Evolutionary conservation across 345 rosid species (phyloP).

Genomic region (Euclidium syriacum): DNA sequence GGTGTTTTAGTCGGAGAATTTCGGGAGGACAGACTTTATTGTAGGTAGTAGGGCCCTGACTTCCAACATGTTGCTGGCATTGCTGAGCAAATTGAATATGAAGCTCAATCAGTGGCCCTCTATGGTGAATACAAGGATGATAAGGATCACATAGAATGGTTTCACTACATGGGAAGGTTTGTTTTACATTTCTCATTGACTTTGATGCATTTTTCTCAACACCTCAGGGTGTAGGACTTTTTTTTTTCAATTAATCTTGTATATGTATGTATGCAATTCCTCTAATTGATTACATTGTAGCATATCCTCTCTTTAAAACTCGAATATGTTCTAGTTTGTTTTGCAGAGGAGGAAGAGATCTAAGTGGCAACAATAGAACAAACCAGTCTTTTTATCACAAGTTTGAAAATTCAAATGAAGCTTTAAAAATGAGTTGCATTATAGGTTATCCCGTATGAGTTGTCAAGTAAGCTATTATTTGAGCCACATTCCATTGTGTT

Average conservation of each 20-base stretch:
- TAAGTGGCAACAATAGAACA: conserved; percentile 70
- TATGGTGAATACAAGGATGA: conserved; percentile 79
- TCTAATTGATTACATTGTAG: conserved; percentile 38
- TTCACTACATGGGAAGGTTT: conserved; percentile 27
- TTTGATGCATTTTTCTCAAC: background rate
- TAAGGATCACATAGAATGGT: conserved; percentile 68
- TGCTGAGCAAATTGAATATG: conserved; percentile 63
- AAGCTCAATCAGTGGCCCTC: conserved; percentile 73
- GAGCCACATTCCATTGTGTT: background rate
- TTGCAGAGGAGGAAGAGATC: too few species aligned
- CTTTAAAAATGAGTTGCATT: conserved; percentile 62
- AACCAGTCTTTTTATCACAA: conserved; percentile 76
- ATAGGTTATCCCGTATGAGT: conserved; percentile 82
- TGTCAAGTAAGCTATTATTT: conserved; percentile 43
- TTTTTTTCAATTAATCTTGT: background rate
- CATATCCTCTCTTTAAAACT: background rate
- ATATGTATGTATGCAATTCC: background rate
- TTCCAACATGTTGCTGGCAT: conserved; percentile 66
- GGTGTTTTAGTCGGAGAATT: conserved; percentile 67
- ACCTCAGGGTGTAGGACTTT: background rate
- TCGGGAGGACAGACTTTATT: conserved; percentile 65
- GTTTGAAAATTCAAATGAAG: conserved; percentile 52
- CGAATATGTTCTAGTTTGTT: background rate
- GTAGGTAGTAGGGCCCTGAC: conserved; percentile 77
- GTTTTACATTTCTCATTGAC: background rate